phyloP scores from a whole-genome alignment of 805 yeast genomes.

The Scheffersomyces stipitis region DNA sequence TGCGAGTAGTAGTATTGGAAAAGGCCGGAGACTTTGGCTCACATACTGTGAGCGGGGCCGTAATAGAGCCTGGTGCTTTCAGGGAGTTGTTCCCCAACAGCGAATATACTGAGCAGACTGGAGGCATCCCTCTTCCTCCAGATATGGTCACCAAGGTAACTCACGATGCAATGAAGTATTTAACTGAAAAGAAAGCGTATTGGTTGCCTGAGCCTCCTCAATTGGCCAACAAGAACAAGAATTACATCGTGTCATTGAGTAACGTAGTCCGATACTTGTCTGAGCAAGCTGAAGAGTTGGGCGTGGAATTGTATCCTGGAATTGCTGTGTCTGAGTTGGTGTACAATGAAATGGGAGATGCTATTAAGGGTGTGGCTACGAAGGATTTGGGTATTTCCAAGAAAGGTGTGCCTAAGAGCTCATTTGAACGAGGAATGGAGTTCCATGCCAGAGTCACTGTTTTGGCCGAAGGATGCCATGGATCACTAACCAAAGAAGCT shows the following conservation, averaged over 20 bases:
- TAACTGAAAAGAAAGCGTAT: conserved; percentile 58
- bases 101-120: conserved; percentile 49
- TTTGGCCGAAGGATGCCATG: conserved; percentile 98
- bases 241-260: conserved; percentile 81
- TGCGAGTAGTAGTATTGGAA: conserved; percentile 86
- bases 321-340: conserved; percentile 81
- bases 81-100: conserved; percentile 78
- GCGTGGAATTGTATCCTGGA: conserved; percentile 91
- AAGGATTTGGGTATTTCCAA: conserved; percentile 85
- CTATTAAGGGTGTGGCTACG: conserved; percentile 88
- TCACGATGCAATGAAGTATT: conserved; percentile 70
- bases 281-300: conserved; percentile 88
- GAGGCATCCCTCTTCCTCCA: conserved; percentile 74
- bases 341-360: conserved; percentile 53
- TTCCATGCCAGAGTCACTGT: conserved; percentile 88
- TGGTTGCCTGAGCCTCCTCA: conserved; percentile 94
- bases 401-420: conserved; percentile 71
- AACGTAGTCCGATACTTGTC: conserved; percentile 79
- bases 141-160: conserved; percentile 73
- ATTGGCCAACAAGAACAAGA: conserved; percentile 75
- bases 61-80: conserved; percentile 85
- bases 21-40: conserved; percentile 93
- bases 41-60: conserved; percentile 92
- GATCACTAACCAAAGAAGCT: conserved; percentile 79
- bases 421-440: conserved; percentile 97